Conservation (phyloP, 129 eudicot genomes). For the Rutidosis leptorrhynchoides region DNA sequence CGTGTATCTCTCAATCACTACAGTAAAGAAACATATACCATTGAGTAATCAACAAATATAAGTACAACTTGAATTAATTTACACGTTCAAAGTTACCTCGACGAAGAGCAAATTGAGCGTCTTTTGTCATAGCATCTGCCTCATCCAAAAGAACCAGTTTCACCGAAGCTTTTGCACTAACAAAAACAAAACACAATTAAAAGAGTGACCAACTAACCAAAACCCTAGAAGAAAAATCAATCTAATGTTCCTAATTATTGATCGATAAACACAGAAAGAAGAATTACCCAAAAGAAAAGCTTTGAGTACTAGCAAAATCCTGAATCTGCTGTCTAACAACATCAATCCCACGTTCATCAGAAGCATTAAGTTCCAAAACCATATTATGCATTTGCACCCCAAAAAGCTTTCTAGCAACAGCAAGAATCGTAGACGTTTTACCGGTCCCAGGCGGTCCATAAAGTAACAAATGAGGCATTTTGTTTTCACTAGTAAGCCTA, state of each 20-base stretch:
- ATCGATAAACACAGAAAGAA: neutral
- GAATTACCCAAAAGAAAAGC: slow-evolving; percentile 84
- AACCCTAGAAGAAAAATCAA: neutral
- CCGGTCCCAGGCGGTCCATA: slow-evolving; percentile 99
- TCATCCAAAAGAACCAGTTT: slow-evolving; percentile 91
- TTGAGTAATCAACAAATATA: slow-evolving; percentile 8
- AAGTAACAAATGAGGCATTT: slow-evolving; percentile 84
- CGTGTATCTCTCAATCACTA: slow-evolving; percentile 97
- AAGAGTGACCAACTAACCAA: neutral
- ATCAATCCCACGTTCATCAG: slow-evolving; percentile 97
- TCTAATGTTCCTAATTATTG: neutral
- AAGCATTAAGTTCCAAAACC: slow-evolving; percentile 94
- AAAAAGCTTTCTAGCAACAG: slow-evolving; percentile 83
- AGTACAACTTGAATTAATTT: neutral
- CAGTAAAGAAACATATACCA: slow-evolving; percentile 6
- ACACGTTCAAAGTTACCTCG: slow-evolving; percentile 50
- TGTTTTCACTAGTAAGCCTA: slow-evolving; percentile 89
- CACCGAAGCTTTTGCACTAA: slow-evolving; percentile 70
- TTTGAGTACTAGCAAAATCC: slow-evolving; percentile 98
- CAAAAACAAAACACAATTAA: slow-evolving; percentile 5
- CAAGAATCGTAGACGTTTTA: slow-evolving; percentile 90
- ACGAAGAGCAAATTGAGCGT: slow-evolving; percentile 97
- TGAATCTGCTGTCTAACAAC: slow-evolving; percentile 98
- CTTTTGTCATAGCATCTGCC: slow-evolving; percentile 99
- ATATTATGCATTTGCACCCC: slow-evolving; percentile 82